Percentiles rank a stretch among this genome's conserved stretches.
phyloP scores from a whole-genome alignment of 306 rosid species.

The Glycine tomentella region DNA sequence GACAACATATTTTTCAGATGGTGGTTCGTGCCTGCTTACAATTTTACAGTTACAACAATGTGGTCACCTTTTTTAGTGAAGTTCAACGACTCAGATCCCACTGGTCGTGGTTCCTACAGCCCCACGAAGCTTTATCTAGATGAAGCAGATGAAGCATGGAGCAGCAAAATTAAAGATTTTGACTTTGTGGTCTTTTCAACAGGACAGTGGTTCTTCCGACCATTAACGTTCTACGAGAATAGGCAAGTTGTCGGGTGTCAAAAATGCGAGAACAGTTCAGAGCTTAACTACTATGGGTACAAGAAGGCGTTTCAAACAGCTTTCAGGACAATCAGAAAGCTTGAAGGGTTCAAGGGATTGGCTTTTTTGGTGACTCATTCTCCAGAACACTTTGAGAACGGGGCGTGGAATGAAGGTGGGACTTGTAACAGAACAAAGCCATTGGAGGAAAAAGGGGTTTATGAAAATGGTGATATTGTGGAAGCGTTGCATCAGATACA shows the following conservation, averaged over 20 bases:
- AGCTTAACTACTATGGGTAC: constrained; percentile 55
- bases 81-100: constrained; percentile 51
- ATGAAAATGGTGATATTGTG: constrained; percentile 21
- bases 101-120: constrained; percentile 47
- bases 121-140: constrained; percentile 66
- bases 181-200: constrained; percentile 74
- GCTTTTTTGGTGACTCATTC: constrained; percentile 75
- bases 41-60: constrained; percentile 60
- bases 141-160: constrained; percentile 64
- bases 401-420: constrained; percentile 79
- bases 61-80: constrained; percentile 78
- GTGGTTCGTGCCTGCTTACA: constrained; percentile 63
- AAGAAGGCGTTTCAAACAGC: constrained; percentile 65
- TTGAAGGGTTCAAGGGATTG: constrained; percentile 64
- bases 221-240: constrained; percentile 58
- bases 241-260: constrained; percentile 58
- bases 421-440: constrained; percentile 66
- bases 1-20: constrained; percentile 53
- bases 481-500: constrained; percentile 55
- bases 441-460: constrained; percentile 48
- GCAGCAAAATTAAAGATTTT: constrained; percentile 46
- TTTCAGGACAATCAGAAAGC: constrained; percentile 48
- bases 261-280: constrained; percentile 49
- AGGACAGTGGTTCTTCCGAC: constrained; percentile 87
- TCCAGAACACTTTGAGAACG: constrained; percentile 80